Base-by-base conservation (phyloP, 2,329 filamentous ascomycete species). In the Nemania diffusa region DNA sequence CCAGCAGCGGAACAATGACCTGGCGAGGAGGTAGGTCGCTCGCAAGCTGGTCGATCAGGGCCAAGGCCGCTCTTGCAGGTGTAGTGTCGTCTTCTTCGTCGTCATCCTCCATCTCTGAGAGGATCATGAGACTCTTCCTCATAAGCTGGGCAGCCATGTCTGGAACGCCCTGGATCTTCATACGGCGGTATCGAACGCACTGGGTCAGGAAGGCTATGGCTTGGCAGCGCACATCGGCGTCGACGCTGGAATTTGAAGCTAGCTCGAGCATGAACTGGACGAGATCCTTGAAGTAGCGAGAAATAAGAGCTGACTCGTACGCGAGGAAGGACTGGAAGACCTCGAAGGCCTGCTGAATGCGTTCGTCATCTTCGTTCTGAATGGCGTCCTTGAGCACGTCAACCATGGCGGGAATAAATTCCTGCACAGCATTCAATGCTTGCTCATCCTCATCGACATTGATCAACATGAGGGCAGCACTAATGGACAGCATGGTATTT, bases 311-410 rank as follows among this genome's bases (percentile, higher is more conserved):
- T 32, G 93, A 91, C 78, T 97, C 95, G 79, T 93, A 97, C 71
- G 92, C 92, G 61, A 99, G 88, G 75, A 97, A 90, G 57, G 93
- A 96, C 84, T 98, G 96, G 87, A 98, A 97, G 72, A 97, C 94
- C 79, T 98, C 96, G 74, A 98, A 99, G 27, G 93, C 89, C 78
- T 95, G 90, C 84, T 95, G 93, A 73, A 92, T 90, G 78, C 92
- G 91, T 78, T 97, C 94, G 74, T 97, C 94, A 74, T 97, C 92
- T 64, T 88, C 87, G 64, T 87, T 87, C 74, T 93, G 88, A 65
- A 98, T 92, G 27, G 92, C 89, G 70, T 90, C 87, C 85, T 97
- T 96, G 72, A 98, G 86, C 11, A 97, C 93, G 70, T 90, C 88
- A 67, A 98, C 95, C 91, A 98, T 96, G 75, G 88, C 83, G 11